phyloP scores from a whole-genome alignment of 306 rosid species.

The Sicyos edulis region DNA sequence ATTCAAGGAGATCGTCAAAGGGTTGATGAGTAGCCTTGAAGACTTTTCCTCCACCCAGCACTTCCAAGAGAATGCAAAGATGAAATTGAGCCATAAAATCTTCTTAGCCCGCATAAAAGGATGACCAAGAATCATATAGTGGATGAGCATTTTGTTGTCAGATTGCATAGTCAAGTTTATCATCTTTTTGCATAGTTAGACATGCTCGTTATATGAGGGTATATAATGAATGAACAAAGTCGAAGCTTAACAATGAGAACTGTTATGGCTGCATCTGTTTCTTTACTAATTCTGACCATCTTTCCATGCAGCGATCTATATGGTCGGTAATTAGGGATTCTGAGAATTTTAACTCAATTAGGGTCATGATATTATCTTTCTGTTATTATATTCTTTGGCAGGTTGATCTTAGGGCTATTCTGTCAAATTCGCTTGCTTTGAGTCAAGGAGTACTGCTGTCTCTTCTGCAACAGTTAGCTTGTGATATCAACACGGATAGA shows the following conservation, averaged over 20 bases:
- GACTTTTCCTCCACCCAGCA: no score
- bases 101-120: no score
- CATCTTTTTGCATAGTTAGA: no score
- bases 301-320: background rate
- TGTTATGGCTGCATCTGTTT: constrained; percentile 4
- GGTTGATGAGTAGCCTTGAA: no score
- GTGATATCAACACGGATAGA: constrained; percentile 62
- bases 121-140: no score
- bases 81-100: no score
- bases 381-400: constrained; percentile 30
- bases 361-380: background rate
- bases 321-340: background rate
- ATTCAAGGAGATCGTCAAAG: no score
- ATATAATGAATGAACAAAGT: no score
- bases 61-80: no score
- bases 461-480: constrained; percentile 89
- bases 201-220: background rate
- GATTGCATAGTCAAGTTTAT: no score
- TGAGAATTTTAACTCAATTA: background rate
- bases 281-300: background rate
- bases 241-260: no score
- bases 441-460: constrained; percentile 96
- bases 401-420: constrained; percentile 70
- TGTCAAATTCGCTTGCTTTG: constrained; percentile 70
- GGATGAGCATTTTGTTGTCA: no score